Percentiles rank a stretch among this genome's conserved stretches.
These are phyloP conservation scores for Trichoderma sp. DNA, from an alignment of 2,329 filamentous ascomycete species.

Conservation along the genomic window DNA sequence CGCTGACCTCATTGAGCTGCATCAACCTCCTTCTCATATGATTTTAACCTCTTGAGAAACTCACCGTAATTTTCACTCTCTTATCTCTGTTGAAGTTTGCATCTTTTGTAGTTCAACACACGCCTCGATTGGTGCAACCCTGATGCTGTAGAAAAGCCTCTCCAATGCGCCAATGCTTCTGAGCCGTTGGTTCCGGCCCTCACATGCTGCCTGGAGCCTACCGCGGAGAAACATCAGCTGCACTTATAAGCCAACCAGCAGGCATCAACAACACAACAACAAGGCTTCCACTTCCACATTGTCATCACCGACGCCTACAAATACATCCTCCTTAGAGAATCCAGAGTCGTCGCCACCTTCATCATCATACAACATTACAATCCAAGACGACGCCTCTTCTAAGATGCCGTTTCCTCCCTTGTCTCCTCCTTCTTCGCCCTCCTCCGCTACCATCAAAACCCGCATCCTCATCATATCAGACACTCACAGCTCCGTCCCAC, in stretches of 20 bases:
- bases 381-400: not conserved
- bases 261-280: not conserved
- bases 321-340: not conserved
- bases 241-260: not conserved
- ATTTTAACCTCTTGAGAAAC: not conserved
- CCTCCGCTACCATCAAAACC: conserved; percentile 31
- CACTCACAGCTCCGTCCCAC: conserved; percentile 33
- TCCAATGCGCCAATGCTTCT: not conserved
- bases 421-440: not conserved
- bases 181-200: not conserved
- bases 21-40: not conserved
- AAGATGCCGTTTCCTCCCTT: not conserved
- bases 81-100: rapidly evolving
- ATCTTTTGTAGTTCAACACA: not conserved
- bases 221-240: not conserved
- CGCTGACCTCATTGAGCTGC: not conserved
- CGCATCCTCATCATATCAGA: conserved; percentile 41
- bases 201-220: not conserved
- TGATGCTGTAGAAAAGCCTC: not conserved
- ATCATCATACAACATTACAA: not conserved
- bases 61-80: not conserved
- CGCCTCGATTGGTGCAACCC: not conserved
- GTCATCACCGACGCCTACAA: not conserved
- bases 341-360: too few relatives aligned
- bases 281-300: not conserved